These are phyloP conservation scores for Lachnellula willkommii DNA, from an alignment of 2,329 filamentous ascomycete species.

Conservation along the genomic window DNA sequence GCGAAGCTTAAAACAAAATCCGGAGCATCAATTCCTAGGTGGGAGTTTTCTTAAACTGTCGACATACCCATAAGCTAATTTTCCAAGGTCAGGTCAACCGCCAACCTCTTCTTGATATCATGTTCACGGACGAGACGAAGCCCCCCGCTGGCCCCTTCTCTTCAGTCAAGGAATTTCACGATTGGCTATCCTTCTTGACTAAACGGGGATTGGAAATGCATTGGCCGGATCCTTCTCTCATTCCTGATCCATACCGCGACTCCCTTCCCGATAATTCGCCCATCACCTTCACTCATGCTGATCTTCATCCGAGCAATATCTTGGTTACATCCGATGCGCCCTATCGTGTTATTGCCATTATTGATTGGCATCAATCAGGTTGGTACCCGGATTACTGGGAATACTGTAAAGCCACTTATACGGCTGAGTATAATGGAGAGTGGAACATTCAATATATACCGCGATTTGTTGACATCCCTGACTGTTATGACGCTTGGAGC, in stretches of 20 bases:
- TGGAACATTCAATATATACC: constrained; percentile 1
- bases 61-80: background rate
- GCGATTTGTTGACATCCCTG: no score
- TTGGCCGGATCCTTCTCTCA: no score
- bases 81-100: constrained; percentile 12
- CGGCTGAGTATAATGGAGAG: constrained; percentile 4
- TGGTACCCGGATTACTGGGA: constrained; percentile 36
- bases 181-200: constrained; percentile 17
- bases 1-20: constrained; percentile 3
- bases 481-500: no score
- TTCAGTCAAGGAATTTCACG: constrained; percentile 24
- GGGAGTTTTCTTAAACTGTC: background rate
- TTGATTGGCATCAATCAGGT: constrained; percentile 35
- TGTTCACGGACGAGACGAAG: constrained; percentile 15
- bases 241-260: no score
- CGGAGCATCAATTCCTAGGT: constrained; percentile 12
- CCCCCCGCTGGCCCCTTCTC: constrained; percentile 24
- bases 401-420: constrained; percentile 27
- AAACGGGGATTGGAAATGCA: no score
- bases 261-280: no score
- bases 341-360: constrained; percentile 21
- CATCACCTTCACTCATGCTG: constrained; percentile 33
- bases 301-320: constrained; percentile 33
- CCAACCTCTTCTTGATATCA: constrained; percentile 19
- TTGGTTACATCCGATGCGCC: constrained; percentile 25